phyloP scores from a whole-genome alignment of 1,284 basidiomycete genomes.

The Takashimella koratensis region DNA sequence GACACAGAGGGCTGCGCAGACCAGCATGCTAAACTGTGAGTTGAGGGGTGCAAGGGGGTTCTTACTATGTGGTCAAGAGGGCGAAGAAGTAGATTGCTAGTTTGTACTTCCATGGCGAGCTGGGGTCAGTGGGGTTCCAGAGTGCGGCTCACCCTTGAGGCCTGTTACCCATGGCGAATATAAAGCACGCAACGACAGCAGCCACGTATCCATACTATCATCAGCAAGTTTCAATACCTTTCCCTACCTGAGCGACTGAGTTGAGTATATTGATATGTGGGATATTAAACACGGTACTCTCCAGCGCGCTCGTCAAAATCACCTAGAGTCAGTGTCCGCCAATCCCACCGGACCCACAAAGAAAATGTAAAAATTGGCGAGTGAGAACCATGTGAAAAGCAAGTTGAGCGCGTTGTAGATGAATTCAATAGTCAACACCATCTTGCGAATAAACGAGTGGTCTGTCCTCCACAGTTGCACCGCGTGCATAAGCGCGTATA shows the following conservation, averaged over 20 bases:
- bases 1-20: slow-evolving; percentile 70
- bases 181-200: slow-evolving; percentile 79
- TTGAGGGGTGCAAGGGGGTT: no score
- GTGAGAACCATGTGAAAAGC: slow-evolving; percentile 83
- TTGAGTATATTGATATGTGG: slow-evolving; percentile 73
- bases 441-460: slow-evolving; percentile 74
- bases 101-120: slow-evolving; percentile 81
- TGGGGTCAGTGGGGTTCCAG: slow-evolving; percentile 35
- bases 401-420: slow-evolving; percentile 86
- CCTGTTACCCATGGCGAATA: slow-evolving; percentile 96
- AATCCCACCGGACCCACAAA: slow-evolving; percentile 63
- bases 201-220: slow-evolving; percentile 77
- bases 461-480: slow-evolving; percentile 80
- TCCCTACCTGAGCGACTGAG: slow-evolving; percentile 64
- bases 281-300: slow-evolving; percentile 68
- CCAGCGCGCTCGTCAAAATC: slow-evolving; percentile 82
- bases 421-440: slow-evolving; percentile 71
- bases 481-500: slow-evolving; percentile 57
- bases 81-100: slow-evolving; percentile 72
- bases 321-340: slow-evolving; percentile 53
- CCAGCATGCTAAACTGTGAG: slow-evolving; percentile 38
- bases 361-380: slow-evolving; percentile 94
- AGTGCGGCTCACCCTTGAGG: slow-evolving; percentile 69
- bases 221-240: slow-evolving; percentile 13
- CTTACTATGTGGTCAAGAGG: slow-evolving; percentile 69